These are phyloP conservation scores for Peltaster fructicola DNA, from an alignment of 2,329 filamentous ascomycete genomes.

Conservation along the genomic window DNA sequence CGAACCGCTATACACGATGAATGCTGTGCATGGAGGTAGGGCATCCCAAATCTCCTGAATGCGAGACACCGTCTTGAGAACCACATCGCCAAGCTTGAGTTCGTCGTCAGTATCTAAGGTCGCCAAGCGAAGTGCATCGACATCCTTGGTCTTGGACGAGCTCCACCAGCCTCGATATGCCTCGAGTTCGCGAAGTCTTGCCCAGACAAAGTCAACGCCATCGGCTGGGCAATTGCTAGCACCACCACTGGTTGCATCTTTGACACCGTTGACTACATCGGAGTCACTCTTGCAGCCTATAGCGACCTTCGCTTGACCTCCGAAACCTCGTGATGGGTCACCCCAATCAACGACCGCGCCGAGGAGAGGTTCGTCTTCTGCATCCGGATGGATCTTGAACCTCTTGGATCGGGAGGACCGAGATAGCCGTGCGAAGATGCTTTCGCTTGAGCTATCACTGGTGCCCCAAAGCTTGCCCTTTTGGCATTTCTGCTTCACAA, in stretches of 20 bases:
- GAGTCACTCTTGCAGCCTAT: slow-evolving; percentile 40
- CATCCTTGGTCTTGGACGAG: slow-evolving; percentile 26
- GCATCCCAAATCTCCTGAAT: slow-evolving; percentile 37
- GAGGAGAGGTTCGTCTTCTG: slow-evolving; percentile 33
- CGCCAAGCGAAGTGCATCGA: slow-evolving; percentile 16
- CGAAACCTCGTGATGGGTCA: slow-evolving; percentile 47
- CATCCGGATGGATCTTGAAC: slow-evolving; percentile 21
- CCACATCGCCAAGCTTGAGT: slow-evolving; percentile 24
- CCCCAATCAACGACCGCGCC: slow-evolving; percentile 83
- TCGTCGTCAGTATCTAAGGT: slow-evolving; percentile 6
- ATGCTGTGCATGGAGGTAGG: slow-evolving; percentile 40
- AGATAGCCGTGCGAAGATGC: slow-evolving; percentile 67
- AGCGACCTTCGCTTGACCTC: slow-evolving; percentile 35
- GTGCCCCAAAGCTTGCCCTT: slow-evolving; percentile 77
- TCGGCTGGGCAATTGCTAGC: slow-evolving; percentile 23
- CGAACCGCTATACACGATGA: slow-evolving; percentile 47
- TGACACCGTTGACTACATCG: slow-evolving; percentile 38
- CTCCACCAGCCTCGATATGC: slow-evolving; percentile 43
- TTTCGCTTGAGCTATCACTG: slow-evolving; percentile 62
- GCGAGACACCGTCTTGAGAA: slow-evolving; percentile 32
- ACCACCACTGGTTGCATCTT: slow-evolving; percentile 33
- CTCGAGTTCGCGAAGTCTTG: slow-evolving; percentile 43
- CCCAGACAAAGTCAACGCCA: slow-evolving; percentile 46
- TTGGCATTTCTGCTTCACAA: slow-evolving; percentile 91
- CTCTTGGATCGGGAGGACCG: slow-evolving; percentile 23